Conservation (phyloP, 2,329 filamentous ascomycete species). For the Magnaporthiopsis incrustans region DNA sequence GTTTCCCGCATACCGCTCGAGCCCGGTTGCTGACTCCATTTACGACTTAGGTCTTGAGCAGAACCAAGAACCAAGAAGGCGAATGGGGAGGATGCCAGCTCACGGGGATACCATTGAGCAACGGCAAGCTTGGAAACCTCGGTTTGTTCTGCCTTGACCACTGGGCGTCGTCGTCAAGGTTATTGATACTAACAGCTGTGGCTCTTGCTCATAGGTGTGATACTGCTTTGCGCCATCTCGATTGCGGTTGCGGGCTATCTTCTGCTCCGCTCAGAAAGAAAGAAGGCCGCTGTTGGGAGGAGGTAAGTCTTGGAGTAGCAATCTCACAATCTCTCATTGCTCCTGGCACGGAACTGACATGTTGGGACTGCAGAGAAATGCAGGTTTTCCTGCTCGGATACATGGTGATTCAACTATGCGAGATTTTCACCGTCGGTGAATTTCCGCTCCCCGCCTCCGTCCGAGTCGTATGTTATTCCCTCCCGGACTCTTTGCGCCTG, state of each 20-base stretch:
- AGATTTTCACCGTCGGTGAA: constrained; percentile 90
- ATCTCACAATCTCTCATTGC: not conserved
- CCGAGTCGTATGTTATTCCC: constrained; percentile 48
- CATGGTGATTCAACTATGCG: constrained; percentile 82
- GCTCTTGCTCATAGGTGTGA: constrained; percentile 56
- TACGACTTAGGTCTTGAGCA: constrained; percentile 53
- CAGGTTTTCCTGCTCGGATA: constrained; percentile 86
- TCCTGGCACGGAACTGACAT: constrained; percentile 11
- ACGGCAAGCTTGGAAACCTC: constrained; percentile 68
- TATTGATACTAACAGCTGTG: constrained; percentile 14
- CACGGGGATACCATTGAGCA: constrained; percentile 63
- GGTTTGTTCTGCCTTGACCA: constrained; percentile 42
- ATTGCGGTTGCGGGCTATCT: constrained; percentile 62
- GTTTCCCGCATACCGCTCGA: constrained; percentile 7
- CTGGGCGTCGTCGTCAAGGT: not conserved
- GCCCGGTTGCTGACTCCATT: constrained; percentile 15
- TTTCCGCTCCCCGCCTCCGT: constrained; percentile 68
- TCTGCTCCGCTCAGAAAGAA: constrained; percentile 73
- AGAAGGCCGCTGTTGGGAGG: constrained; percentile 87
- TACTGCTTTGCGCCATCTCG: constrained; percentile 71
- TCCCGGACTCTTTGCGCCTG: not conserved
- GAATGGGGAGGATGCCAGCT: constrained; percentile 65
- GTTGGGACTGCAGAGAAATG: constrained; percentile 63
- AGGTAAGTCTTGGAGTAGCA: constrained; percentile 46
- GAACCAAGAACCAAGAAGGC: constrained; percentile 50